Base-by-base conservation (phyloP, 2,329 filamentous ascomycete genomes). In the Apiospora rasikravindrae region DNA sequence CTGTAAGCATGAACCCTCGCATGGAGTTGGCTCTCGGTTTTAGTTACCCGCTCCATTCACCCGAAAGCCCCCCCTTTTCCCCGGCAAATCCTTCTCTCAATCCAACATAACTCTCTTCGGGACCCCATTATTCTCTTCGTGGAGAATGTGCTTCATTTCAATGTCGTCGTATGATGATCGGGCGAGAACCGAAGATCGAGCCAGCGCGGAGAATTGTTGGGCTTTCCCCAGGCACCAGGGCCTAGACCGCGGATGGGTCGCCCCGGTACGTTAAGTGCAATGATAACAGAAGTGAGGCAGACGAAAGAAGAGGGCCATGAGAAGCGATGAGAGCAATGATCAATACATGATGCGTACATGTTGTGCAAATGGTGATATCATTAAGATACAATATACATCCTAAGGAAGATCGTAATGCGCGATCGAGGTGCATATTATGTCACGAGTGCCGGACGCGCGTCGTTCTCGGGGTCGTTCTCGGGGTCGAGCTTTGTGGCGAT, bases 121-220 rank as follows among this genome's bases (percentile, higher is more conserved):
- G 57, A 33, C 2, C 57, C 57, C 22, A n/a, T 40, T 40, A 13
- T n/a, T 40, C 10, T 64, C 57, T 37, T 40, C 33, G 29, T 64
- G 57, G 33, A 64, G 57, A 64, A n/a, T 40, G 33, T n/a, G 57
- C 57, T 64, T n/a, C 33, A 64, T 11, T 64, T 64, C 33, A 64
- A 64, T 64, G 57, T 40, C 57, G 33, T 64, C 57, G 57, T 64
- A 64, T 40, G 57, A 64, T 33, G 57, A 64, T 64, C 33, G 33
- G 57, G 57, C 57, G 57, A 64, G 57, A 64, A 40, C 57, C 33
- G 3, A 24, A 64, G 22, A 64, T 64, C 29, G 33, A 64, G 33
- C n/a, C 57, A 40, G 57, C 57, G 29, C 53, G 57, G 57, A 64
- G 57, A 64, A 64, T 64, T 40, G 57, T 64, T 64, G 57, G 57